Evolutionary conservation across 352 stramenopile genomes (phyloP).

Genomic region (Globisporangium cylindrosporum): DNA sequence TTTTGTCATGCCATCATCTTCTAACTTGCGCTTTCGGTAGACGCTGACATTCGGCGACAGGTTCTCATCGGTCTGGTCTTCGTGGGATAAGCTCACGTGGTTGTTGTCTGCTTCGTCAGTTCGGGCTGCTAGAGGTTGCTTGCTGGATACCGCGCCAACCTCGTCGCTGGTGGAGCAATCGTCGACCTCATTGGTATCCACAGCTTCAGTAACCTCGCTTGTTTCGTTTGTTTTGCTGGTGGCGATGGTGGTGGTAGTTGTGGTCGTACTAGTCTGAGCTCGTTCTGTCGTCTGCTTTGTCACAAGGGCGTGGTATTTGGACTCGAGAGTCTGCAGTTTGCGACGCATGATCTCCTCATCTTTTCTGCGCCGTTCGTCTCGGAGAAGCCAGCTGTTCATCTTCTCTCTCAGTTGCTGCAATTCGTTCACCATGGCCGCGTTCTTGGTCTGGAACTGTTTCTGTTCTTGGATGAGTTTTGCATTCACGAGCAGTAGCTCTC

Average conservation of each 20-base stretch:
- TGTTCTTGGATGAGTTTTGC: conserved; percentile 66
- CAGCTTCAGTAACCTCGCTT: not conserved
- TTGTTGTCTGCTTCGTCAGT: not conserved
- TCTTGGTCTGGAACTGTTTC: conserved; percentile 49
- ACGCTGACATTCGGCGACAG: conserved; percentile 8
- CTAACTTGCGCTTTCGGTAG: conserved; percentile 6
- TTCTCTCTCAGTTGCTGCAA: conserved; percentile 48
- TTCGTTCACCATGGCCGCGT: conserved; percentile 21
- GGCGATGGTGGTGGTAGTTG: not conserved
- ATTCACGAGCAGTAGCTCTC: conserved; percentile 65
- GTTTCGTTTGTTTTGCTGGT: not conserved
- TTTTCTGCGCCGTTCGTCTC: conserved; percentile 46
- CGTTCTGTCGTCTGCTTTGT: not conserved
- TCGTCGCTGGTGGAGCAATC: not conserved
- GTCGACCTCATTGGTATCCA: not conserved
- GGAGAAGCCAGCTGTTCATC: conserved; percentile 46
- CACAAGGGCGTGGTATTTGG: conserved; percentile 11
- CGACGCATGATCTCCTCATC: conserved; percentile 23
- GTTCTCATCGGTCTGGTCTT: conserved; percentile 8
- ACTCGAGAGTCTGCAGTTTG: conserved; percentile 19
- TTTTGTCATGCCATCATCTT: not conserved
- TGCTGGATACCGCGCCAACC: not conserved
- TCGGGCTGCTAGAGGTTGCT: not conserved
- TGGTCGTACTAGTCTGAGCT: not conserved
- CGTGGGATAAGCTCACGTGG: not conserved